Base-by-base conservation (phyloP, 305 asterid species). In the Caryopteris hybrid region DNA sequence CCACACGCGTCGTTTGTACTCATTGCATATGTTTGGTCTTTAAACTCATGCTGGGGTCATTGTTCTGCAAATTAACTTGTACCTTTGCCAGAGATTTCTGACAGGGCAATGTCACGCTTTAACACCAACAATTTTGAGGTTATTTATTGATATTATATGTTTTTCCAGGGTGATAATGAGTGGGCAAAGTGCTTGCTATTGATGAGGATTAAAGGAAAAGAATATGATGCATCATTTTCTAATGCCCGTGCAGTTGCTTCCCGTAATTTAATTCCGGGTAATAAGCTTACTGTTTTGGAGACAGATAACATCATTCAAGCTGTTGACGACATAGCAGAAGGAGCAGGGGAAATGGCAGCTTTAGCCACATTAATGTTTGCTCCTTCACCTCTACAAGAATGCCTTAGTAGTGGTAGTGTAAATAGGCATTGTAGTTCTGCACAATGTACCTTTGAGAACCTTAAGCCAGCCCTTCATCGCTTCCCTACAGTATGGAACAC, bases 261-360 rank as follows among this genome's bases (percentile, higher is more conserved):
- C 25, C 86, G 80, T 62, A 86, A 88, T 80, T 66, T 85, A 71
- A 78, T 77, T 78, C 84, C 87, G 11, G 88, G 96, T 67, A 88
- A 79, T 77, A 87, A 81, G 68, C 75, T 87, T 57, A 74, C 83
- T 76, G 78, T 65, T 73, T 54, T 80, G 80, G 97, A 84, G 78
- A 77, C 83, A 42, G 92, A 81, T 75, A 89, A 80, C 78, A 80
- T 88, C 82, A 85, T 95, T 70, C 85, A 74, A 74, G 89, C 95
- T 53, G 98, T 95, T 79, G 99, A 95, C 78, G 99, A 95, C 81
- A 91, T 95, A 56, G 99, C 99, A 5, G 99, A 91, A 86, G 96
- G 96, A 81, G 95, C 97, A 52, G 97, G 99, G 68, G 99, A 91
- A 85, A 85, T 88, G 86, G 94, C 97, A 18, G 97, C 99, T 78